Conservation (phyloP, 2,329 filamentous ascomycete genomes). For the Clathrospora elynae region DNA sequence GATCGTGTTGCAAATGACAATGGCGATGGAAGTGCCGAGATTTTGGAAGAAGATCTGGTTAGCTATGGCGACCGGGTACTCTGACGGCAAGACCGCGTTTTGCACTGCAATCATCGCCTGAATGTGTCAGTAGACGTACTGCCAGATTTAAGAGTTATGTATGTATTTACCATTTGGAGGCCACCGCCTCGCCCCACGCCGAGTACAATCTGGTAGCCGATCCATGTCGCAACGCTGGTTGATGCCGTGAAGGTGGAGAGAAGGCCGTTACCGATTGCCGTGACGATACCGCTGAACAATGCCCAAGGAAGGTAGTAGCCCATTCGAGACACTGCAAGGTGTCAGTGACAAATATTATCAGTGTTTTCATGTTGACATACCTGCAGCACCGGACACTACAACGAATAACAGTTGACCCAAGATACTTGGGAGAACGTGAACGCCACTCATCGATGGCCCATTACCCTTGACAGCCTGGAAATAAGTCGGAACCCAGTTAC, state of each 20-base stretch:
- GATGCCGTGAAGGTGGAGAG: conserved; percentile 47
- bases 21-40: conserved; percentile 38
- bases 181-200: conserved; percentile 33
- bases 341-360: conserved; percentile 3
- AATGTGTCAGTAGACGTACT: conserved; percentile 4
- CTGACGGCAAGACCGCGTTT: conserved; percentile 26
- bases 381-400: conserved; percentile 22
- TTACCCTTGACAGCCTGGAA: conserved; percentile 50
- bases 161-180: conserved; percentile 29
- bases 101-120: conserved; percentile 43
- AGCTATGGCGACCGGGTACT: conserved; percentile 41
- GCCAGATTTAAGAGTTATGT: not conserved
- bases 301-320: conserved; percentile 42
- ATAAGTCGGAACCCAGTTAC: conserved; percentile 43
- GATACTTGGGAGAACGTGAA: conserved; percentile 48
- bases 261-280: conserved; percentile 50
- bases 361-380: conserved; percentile 10
- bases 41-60: conserved; percentile 47
- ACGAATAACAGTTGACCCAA: conserved; percentile 31
- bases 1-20: conserved; percentile 38
- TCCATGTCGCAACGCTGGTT: conserved; percentile 37
- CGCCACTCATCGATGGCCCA: conserved; percentile 47
- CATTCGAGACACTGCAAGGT: conserved; percentile 17
- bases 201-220: conserved; percentile 36
- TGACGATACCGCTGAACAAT: conserved; percentile 35